phyloP scores from a whole-genome alignment of 352 stramenopile genomes.

The Pilasporangium apinafurcum region DNA sequence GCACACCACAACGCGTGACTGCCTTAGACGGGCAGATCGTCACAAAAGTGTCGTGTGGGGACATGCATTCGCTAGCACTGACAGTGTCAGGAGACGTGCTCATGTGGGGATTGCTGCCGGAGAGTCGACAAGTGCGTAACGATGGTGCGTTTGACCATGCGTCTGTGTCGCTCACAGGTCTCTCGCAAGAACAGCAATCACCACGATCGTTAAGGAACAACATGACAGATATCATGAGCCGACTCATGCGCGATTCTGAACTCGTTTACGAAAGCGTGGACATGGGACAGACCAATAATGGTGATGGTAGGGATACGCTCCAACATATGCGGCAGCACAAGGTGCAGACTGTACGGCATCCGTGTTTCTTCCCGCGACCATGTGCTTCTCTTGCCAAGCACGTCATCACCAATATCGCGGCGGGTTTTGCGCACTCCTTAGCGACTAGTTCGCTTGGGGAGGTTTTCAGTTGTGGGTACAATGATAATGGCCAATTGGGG shows the following conservation, averaged over 20 bases:
- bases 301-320: constrained; percentile 13
- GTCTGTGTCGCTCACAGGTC: constrained; percentile 46
- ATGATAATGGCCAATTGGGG: constrained; percentile 75
- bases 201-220: constrained; percentile 13
- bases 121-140: constrained; percentile 35
- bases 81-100: constrained; percentile 54
- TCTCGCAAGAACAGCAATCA: constrained; percentile 22
- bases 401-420: constrained; percentile 39
- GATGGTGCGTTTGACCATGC: constrained; percentile 43
- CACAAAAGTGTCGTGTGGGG: constrained; percentile 63
- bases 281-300: constrained; percentile 15
- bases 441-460: constrained; percentile 38
- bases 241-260: constrained; percentile 60
- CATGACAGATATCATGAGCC: constrained; percentile 50
- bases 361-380: constrained; percentile 38
- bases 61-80: constrained; percentile 69
- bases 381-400: constrained; percentile 33
- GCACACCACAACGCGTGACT: constrained; percentile 32
- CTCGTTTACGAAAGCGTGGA: constrained; percentile 49
- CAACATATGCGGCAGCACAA: constrained; percentile 23
- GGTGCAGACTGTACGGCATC: constrained; percentile 50
- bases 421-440: constrained; percentile 73
- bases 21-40: constrained; percentile 57
- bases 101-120: constrained; percentile 68
- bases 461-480: constrained; percentile 78